Evolutionary conservation across 371 early-diverging fungal species (phyloP), one percentile per base, ranked within the genome.

Genomic region (Haplosporangium sp.): DNA sequence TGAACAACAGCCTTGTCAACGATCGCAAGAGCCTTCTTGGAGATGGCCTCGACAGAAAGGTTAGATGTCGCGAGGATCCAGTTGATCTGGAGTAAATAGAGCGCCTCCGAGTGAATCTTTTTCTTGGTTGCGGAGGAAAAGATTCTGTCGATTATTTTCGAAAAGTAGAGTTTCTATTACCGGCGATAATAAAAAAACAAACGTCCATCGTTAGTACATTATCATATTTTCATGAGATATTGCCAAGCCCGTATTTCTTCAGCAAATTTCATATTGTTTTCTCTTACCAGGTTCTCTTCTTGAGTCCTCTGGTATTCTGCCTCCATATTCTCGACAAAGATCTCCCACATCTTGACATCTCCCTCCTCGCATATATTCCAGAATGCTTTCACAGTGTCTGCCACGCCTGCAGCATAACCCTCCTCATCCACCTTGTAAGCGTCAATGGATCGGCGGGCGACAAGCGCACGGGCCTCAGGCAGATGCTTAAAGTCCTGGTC

Each of bases 271-370:
- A 29, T 29, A 2, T 29, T 29, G 29, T 64, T 55, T 46, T 62
- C 59, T 29, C 72, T 42, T 65, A 83, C 86, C 82, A 91, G 68
- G 68, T 89, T 88, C 50, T 85, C 83, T 81, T 92, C 92, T 40
- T 76, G 70, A 11, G 83, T 85, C 3, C 79, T 65, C 2, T 62
- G 58, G 12, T 77, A 74, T 83, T 91, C 87, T 21, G 80, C 76
- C 0, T 54, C 65, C 73, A 94, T 80, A 69, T 93, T 94, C 8
- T 75, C 65, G 16, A 86, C 79, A 73, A 90, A 95, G 45, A 69
- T 64, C 52, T 81, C 82, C 87, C 88, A 91, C 85, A 90, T 87
- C 20, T 72, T 86, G 0, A 83, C 85, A 57, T 77, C 45, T 10
- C 59, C 63, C 10, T 58, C 59, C 51, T 70, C 69, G 56, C 71